Evolutionary conservation across 2,329 filamentous ascomycete species (phyloP), one percentile per base, ranked within the genome.

Genomic region (Colletotrichum abscissum): DNA sequence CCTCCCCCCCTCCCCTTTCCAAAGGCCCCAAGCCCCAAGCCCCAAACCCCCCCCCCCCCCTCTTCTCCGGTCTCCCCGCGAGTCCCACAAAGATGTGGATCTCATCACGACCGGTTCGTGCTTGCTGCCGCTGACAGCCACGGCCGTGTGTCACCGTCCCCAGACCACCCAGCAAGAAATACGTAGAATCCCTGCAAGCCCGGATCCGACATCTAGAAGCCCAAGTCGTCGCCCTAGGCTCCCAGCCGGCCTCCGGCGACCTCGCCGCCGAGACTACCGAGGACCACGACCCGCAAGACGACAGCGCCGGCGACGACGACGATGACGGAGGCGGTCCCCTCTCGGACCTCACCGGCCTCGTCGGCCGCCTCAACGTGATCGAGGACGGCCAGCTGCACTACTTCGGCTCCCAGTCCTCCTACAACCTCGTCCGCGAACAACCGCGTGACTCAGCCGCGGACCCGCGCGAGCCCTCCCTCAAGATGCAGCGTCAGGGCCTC

Each of bases 111-210:
- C 33, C 24, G 19, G 24, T 4, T 22, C n/a, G 26, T 35, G 22
- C 12, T 7, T 35, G 22, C 12, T 7, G 28, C 49, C 49, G 42
- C 42, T 49, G 42, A 49, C 19, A 49, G 42, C 19, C 16, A 22
- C 42, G 42, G 22, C 28, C 22, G 38, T 22, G 35, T 35, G 22
- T 24, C 24, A 16, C 30, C 9, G 26, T 55, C 19, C 12, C 22
- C 3, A 78, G 77, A 52, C 76, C 77, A 30, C 77, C 77, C 24
- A 78, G 77, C 56, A 78, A 77, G 58, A 74, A 76, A 59, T 77
- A 76, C 26, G 77, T 78, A 22, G 72, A 78, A 64, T 74, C 77
- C 1, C 64, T 78, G 2, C 69, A 76, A 24, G 75, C 73, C 12
- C 66, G 76, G 2, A 77, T 78, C 6, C 52, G 67, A 4, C 33